These are phyloP conservation scores for Durio zibethinus DNA, from an alignment of 345 rosid genomes.

Conservation along the genomic window DNA sequence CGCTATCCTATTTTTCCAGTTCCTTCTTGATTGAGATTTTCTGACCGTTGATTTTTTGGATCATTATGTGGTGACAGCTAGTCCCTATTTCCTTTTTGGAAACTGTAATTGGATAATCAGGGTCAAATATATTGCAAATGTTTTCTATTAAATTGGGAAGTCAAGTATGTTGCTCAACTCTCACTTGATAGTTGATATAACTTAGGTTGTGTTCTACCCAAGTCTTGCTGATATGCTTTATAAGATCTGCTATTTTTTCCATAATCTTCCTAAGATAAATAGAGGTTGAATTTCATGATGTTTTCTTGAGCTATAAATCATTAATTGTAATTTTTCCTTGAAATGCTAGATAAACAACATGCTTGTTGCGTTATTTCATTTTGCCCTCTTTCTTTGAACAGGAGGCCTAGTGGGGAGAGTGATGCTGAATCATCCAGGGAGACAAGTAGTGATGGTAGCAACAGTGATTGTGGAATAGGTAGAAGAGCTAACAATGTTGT, in stretches of 20 bases:
- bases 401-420: constrained; percentile 65
- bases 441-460: constrained; percentile 70
- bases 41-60: not conserved
- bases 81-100: not conserved
- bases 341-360: not conserved
- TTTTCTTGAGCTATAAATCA: not conserved
- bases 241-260: not conserved
- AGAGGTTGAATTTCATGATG: not conserved
- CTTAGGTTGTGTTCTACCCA: not conserved
- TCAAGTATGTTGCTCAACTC: not conserved
- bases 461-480: constrained; percentile 44
- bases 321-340: not conserved
- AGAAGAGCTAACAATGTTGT: constrained; percentile 36
- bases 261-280: not conserved
- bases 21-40: not conserved
- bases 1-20: not conserved
- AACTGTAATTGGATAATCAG: not conserved
- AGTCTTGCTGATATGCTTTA: not conserved
- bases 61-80: not conserved
- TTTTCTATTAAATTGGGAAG: not conserved
- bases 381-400: constrained; percentile 26
- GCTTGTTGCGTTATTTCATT: constrained; percentile 8
- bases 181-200: not conserved
- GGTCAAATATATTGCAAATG: not conserved
- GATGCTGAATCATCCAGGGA: constrained; percentile 62